Percentiles rank a stretch among this genome's conserved stretches.
Conservation (phyloP, 2,329 filamentous ascomycete species). For the Knufia fluminis region DNA sequence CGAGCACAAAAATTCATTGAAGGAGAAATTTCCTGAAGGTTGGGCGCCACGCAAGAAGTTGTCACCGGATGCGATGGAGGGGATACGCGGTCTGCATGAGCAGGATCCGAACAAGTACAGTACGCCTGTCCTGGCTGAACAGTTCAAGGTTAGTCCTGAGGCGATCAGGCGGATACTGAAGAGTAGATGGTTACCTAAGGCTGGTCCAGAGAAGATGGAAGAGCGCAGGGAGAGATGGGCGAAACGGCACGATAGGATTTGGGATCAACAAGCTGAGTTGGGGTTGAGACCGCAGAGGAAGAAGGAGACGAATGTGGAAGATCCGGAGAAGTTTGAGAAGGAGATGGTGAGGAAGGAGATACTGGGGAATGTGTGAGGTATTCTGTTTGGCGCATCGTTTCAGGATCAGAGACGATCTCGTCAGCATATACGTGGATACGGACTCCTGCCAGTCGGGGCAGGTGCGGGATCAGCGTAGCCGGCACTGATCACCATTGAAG, state of each 20-base stretch:
- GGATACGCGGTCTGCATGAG: conserved; percentile 71
- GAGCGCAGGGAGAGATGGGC: conserved; percentile 37
- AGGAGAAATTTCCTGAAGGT: conserved; percentile 66
- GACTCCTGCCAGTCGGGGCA: too few species aligned
- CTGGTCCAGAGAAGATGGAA: conserved; percentile 31
- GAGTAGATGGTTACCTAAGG: conserved; percentile 35
- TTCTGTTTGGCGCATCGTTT: not conserved
- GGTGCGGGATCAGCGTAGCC: too few species aligned
- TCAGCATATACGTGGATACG: too few species aligned
- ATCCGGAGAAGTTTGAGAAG: conserved; percentile 20
- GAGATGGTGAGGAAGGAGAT: conserved; percentile 17
- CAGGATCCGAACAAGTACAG: conserved; percentile 71
- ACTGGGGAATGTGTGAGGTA: conserved; percentile 10
- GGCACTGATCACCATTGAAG: too few species aligned
- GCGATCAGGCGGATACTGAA: conserved; percentile 77
- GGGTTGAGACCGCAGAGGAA: conserved; percentile 50
- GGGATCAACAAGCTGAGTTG: conserved; percentile 37
- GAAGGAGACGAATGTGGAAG: conserved; percentile 19
- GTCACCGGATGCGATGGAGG: conserved; percentile 85
- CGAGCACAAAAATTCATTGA: conserved; percentile 63
- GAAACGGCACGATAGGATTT: conserved; percentile 36
- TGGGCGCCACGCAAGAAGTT: conserved; percentile 81
- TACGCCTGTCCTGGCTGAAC: conserved; percentile 59
- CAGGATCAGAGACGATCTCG: too few species aligned
- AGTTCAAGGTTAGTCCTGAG: conserved; percentile 82